A percentile compares a stretch with the other conserved stretches of the same genome.
Conservation (phyloP, 192 early-diverging fungal species). For the Phycomyces blakesleeanus region DNA sequence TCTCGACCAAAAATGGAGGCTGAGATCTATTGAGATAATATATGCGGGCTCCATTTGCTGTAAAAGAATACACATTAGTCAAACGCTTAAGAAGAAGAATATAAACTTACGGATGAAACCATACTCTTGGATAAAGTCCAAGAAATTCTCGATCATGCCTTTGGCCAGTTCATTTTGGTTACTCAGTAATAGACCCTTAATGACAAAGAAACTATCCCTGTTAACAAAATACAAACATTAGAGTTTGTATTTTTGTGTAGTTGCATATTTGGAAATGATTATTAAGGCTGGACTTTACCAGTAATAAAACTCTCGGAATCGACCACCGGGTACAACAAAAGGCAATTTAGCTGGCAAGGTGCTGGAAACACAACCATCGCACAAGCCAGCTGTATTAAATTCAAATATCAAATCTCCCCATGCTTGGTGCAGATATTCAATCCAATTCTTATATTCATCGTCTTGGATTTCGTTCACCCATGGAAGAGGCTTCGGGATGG, state of each 20-base stretch:
- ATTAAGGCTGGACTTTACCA: slow-evolving; percentile 31
- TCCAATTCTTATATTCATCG: slow-evolving; percentile 45
- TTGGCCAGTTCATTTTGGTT: slow-evolving; percentile 45
- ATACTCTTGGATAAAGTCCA: slow-evolving; percentile 52
- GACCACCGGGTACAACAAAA: slow-evolving; percentile 71
- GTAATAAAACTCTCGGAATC: slow-evolving; percentile 74
- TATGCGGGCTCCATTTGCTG: slow-evolving; percentile 68
- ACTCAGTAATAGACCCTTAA: slow-evolving; percentile 60
- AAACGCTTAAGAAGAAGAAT: no score
- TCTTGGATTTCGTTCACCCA: slow-evolving; percentile 49
- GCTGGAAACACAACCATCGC: slow-evolving; percentile 53
- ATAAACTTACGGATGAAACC: slow-evolving; percentile 62
- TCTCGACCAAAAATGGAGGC: slow-evolving; percentile 67
- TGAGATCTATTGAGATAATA: slow-evolving; percentile 76
- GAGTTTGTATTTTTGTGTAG: no score
- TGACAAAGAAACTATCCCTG: slow-evolving; percentile 64
- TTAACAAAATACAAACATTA: not conserved
- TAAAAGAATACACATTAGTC: not conserved
- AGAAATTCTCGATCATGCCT: slow-evolving; percentile 57
- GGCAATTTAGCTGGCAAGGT: slow-evolving; percentile 51
- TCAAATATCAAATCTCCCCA: slow-evolving; percentile 60
- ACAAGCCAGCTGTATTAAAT: slow-evolving; percentile 46
- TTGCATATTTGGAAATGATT: not conserved
- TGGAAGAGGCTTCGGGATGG: slow-evolving; percentile 32
- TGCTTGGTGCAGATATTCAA: slow-evolving; percentile 42